A percentile compares a stretch with the other conserved stretches of the same genome.
These are phyloP conservation scores for Wickerhamomyces bovis DNA, from an alignment of 805 yeast genomes.

Conservation along the genomic window DNA sequence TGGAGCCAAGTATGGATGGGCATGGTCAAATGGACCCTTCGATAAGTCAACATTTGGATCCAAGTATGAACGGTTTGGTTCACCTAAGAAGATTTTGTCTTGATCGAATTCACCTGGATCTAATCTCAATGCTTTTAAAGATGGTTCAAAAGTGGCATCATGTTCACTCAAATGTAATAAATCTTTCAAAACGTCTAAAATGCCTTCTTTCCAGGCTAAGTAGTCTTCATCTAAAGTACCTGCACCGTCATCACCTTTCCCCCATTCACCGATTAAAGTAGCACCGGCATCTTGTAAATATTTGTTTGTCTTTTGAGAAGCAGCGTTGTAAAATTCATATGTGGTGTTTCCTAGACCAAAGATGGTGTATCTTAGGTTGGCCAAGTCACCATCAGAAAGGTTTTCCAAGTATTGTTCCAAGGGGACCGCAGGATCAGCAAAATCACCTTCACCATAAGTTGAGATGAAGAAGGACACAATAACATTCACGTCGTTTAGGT, in stretches of 20 bases:
- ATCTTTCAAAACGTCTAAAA: constrained; percentile 60
- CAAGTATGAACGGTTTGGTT: constrained; percentile 47
- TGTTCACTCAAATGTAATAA: constrained; percentile 68
- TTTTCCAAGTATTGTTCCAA: constrained; percentile 63
- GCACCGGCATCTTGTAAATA: constrained; percentile 62
- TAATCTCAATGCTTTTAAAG: constrained; percentile 37
- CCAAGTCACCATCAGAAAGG: constrained; percentile 48
- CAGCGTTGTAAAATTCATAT: constrained; percentile 85
- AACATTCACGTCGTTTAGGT: constrained; percentile 56
- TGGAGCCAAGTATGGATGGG: constrained; percentile 79
- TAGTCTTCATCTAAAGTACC: constrained; percentile 96
- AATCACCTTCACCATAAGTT: constrained; percentile 98
- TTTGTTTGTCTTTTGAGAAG: constrained; percentile 56
- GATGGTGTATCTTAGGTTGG: constrained; percentile 58
- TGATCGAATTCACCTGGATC: constrained; percentile 33
- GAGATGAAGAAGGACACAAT: constrained; percentile 78
- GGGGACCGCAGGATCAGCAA: constrained; percentile 87
- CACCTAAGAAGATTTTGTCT: constrained; percentile 65
- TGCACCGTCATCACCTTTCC: constrained; percentile 92
- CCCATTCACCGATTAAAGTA: constrained; percentile 63
- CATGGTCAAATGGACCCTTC: constrained; percentile 71
- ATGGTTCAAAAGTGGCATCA: constrained; percentile 74
- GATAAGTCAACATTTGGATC: constrained; percentile 28
- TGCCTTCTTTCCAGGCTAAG: constrained; percentile 82
- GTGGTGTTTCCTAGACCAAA: constrained; percentile 95